Evolutionary conservation across 768 basidiomycete genomes (phyloP).

Genomic region (Tephrocybe sp.): DNA sequence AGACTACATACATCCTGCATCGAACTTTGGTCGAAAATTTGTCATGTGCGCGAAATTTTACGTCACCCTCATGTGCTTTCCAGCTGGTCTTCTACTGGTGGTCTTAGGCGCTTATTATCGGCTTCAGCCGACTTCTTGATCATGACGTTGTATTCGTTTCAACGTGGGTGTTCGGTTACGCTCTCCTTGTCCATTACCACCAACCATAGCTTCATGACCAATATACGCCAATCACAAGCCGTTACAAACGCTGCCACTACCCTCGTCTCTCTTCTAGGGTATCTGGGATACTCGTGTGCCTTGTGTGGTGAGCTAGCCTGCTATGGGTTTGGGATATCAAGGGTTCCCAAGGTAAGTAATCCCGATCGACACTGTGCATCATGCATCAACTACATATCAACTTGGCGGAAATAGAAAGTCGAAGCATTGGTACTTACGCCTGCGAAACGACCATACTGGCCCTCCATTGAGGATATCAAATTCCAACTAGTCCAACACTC

Average conservation of each 20-base stretch:
- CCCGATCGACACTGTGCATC: not conserved
- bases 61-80: no score
- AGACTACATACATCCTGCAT: no score
- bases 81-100: no score
- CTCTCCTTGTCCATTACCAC: no score
- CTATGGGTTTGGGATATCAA: conserved; percentile 1
- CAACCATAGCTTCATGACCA: no score
- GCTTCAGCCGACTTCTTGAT: no score
- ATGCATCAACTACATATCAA: not conserved
- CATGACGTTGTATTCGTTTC: no score
- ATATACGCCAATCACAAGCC: no score
- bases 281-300: conserved; percentile 9
- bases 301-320: conserved; percentile 14
- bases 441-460: not conserved
- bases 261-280: not conserved
- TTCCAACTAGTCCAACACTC: conserved; percentile 3
- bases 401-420: not conserved
- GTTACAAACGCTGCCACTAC: not conserved
- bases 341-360: conserved; percentile 3
- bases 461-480: conserved; percentile 2
- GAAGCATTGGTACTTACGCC: conserved; percentile 8
- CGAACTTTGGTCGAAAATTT: no score
- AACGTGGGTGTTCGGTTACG: no score
- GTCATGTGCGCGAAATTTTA: no score
- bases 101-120: no score